Conservation (phyloP, 352 stramenopile genomes). For the Globisporangium ultimum region DNA sequence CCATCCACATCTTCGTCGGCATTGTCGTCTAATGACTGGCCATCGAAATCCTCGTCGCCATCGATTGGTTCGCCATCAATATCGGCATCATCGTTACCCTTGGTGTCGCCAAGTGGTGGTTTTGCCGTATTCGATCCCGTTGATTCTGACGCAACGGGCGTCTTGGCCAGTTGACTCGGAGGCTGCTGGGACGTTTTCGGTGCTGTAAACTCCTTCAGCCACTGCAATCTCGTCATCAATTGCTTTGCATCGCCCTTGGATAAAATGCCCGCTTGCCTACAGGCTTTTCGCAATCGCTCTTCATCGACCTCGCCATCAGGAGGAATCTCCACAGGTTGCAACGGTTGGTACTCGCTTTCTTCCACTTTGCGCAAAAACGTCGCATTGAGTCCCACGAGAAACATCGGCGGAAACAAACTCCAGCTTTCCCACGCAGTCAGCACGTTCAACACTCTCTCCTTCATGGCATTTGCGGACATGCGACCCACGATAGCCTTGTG, state of each 20-base stretch:
- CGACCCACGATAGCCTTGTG: conserved; percentile 59
- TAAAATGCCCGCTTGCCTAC: conserved; percentile 58
- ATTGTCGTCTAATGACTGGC: conserved; percentile 7
- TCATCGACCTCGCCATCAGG: conserved; percentile 28
- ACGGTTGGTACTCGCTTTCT: conserved; percentile 37
- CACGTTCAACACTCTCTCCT: conserved; percentile 75
- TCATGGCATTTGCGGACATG: conserved; percentile 81
- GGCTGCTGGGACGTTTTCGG: conserved; percentile 17
- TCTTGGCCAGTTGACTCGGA: background rate
- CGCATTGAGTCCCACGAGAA: conserved; percentile 75
- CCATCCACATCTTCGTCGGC: conserved; percentile 37
- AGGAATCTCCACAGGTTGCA: background rate
- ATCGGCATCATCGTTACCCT: conserved; percentile 22
- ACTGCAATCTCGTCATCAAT: conserved; percentile 48
- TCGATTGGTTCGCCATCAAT: conserved; percentile 36
- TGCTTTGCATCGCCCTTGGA: conserved; percentile 37
- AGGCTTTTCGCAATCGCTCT: conserved; percentile 65
- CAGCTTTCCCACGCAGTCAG: conserved; percentile 75
- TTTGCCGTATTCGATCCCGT: background rate
- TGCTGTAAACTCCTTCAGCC: conserved; percentile 71
- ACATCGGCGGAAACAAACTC: conserved; percentile 73
- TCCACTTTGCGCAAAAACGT: conserved; percentile 77
- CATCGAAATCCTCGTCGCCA: conserved; percentile 15
- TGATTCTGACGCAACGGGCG: conserved; percentile 6
- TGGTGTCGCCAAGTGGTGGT: background rate